These are phyloP conservation scores for Datisca glomerata DNA, from an alignment of 306 rosid genomes.

Conservation along the genomic window DNA sequence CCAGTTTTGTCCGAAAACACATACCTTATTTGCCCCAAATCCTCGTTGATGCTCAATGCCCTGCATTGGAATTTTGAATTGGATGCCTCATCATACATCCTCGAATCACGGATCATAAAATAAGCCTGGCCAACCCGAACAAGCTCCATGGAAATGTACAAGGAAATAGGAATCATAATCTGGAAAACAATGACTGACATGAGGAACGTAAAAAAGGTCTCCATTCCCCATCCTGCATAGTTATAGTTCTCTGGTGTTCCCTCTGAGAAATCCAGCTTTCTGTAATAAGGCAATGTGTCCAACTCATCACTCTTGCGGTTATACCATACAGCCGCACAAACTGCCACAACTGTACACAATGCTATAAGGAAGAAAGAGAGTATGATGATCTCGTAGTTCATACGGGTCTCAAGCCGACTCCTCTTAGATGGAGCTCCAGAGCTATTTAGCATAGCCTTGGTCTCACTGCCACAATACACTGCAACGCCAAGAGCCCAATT, in stretches of 20 bases:
- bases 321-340: conserved; percentile 79
- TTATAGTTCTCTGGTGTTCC: conserved; percentile 25
- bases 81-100: conserved; percentile 72
- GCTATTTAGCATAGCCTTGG: conserved; percentile 87
- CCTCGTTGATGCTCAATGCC: conserved; percentile 92
- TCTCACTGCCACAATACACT: conserved; percentile 83
- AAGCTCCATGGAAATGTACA: conserved; percentile 95
- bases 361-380: conserved; percentile 64
- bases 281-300: conserved; percentile 46
- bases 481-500: conserved; percentile 74
- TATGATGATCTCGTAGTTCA: conserved; percentile 75
- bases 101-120: conserved; percentile 67
- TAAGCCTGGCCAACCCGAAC: conserved; percentile 92
- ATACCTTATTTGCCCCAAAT: conserved; percentile 87
- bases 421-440: conserved; percentile 97
- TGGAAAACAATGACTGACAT: conserved; percentile 91
- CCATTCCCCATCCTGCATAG: conserved; percentile 69
- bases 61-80: conserved; percentile 83
- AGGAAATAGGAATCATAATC: conserved; percentile 89
- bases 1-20: conserved; percentile 97
- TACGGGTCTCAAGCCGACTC: conserved; percentile 81
- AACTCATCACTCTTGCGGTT: conserved; percentile 35
- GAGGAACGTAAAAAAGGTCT: conserved; percentile 71
- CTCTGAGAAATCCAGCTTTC: conserved; percentile 35
- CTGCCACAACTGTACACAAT: conserved; percentile 58